Evolutionary conservation across 2,329 filamentous ascomycete species (phyloP), one percentile per base, ranked within the genome.

Genomic region (Zalaria obscura): DNA sequence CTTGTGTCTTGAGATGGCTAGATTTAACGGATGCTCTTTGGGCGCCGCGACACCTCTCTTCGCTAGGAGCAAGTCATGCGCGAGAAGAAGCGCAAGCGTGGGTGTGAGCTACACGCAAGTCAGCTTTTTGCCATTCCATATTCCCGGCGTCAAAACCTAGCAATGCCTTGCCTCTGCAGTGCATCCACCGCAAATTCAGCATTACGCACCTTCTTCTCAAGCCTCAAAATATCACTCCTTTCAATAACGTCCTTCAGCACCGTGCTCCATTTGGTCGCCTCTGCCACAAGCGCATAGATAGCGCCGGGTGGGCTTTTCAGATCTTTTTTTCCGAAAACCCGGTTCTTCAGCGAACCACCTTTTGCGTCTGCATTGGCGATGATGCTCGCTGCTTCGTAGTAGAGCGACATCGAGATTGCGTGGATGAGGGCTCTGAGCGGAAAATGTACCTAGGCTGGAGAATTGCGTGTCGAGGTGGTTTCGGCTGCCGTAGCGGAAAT

Each of bases 161-260:
- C 18, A 18, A 32, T 32, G 7, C 7, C 29, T 7, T 7, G 29
- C 29, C n/a, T 7, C n/a, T 32, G 29, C 29, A 32, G 7, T 32
- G n/a, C 2, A n/a, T 32, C 7, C 7, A 32, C 3, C n/a, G n/a
- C 2, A 3, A 7, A n/a, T n/a, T 32, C 29, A 7, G 7, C 29
- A 2, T 7, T n/a, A 32, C 64, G 50, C 59, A 91, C 88, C 76
- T 93, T 94, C 48, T 76, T 80, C 66, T 98, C 91, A 6, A 78
- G 64, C n/a, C 72, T 72, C 31, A 96, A 65, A 31, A 96, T 65
- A 3, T 77, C 80, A 1, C 86, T 74, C 49, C 73, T 76, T 51
- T 95, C 86, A 55, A 98, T 76, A n/a, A 95, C 80, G 55, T 94
- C 87, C 54, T 86, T 86, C 38, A 98, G 65, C 3, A 95, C 70